These are phyloP conservation scores for Neofusicoccum laricinum DNA, from an alignment of 2,329 filamentous ascomycete genomes.

Conservation along the genomic window DNA sequence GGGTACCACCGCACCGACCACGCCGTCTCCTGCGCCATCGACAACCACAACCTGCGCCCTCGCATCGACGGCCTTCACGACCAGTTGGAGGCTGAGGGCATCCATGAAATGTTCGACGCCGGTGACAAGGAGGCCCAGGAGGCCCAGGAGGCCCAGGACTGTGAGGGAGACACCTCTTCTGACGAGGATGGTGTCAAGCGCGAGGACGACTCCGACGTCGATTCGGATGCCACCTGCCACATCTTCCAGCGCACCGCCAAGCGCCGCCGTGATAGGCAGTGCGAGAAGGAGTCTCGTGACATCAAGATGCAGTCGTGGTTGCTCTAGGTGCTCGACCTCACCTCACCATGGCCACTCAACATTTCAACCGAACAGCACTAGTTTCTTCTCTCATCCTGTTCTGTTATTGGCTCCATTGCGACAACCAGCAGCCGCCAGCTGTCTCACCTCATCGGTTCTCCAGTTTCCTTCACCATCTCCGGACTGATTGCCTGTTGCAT, in stretches of 20 bases:
- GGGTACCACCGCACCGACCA: background rate
- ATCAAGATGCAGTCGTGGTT: background rate
- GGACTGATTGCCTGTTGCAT: background rate
- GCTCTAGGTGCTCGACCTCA: background rate
- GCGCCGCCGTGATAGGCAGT: no score
- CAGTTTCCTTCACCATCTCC: background rate
- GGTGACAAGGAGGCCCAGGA: background rate
- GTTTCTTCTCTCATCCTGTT: background rate
- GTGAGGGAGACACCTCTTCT: no score
- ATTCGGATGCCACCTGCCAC: background rate
- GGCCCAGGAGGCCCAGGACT: background rate
- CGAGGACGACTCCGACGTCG: background rate
- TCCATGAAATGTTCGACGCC: background rate
- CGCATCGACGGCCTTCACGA: background rate
- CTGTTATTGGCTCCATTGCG: background rate
- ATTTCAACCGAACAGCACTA: background rate
- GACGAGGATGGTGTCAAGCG: no score
- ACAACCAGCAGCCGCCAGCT: background rate
- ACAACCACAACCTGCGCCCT: background rate
- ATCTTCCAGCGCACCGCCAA: background rate
- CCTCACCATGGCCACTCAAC: background rate
- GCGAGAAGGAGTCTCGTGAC: background rate
- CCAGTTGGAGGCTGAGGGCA: background rate
- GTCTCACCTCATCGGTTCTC: background rate
- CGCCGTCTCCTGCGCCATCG: constrained; percentile 3